Evolutionary conservation across 1,284 basidiomycete genomes (phyloP).

Genomic region (Pascua sp.): DNA sequence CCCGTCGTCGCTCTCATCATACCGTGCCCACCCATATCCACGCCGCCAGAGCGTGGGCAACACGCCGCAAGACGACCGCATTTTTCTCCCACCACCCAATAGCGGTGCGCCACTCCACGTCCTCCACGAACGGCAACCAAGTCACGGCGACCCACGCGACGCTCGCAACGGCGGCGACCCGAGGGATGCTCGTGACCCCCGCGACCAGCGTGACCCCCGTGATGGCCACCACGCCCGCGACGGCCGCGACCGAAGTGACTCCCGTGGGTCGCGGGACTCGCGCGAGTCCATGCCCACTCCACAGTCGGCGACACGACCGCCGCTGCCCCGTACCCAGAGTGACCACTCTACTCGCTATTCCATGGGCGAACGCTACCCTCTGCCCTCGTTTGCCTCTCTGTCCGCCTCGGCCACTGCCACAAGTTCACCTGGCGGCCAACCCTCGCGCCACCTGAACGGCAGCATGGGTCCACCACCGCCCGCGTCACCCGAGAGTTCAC

Average conservation of each 20-base stretch:
- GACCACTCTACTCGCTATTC: not conserved
- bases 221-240: slow-evolving; percentile 15
- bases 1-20: slow-evolving; percentile 9
- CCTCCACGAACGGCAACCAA: slow-evolving; percentile 11
- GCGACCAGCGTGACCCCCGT: slow-evolving; percentile 4
- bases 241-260: slow-evolving; percentile 5
- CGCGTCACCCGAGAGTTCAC: slow-evolving; percentile 10
- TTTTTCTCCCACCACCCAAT: slow-evolving; percentile 19
- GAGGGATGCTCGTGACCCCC: slow-evolving; percentile 4
- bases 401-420: slow-evolving; percentile 9
- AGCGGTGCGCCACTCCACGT: slow-evolving; percentile 14
- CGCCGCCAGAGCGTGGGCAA: slow-evolving; percentile 5
- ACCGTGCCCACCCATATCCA: slow-evolving; percentile 16
- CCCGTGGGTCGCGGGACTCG: slow-evolving; percentile 6
- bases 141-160: not conserved
- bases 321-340: slow-evolving; percentile 13
- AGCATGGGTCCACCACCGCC: slow-evolving; percentile 14
- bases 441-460: not conserved
- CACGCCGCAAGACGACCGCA: not conserved
- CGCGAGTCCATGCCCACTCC: slow-evolving; percentile 2
- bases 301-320: slow-evolving; percentile 2
- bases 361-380: slow-evolving; percentile 4
- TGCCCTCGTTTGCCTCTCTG: slow-evolving; percentile 13
- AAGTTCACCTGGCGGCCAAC: not conserved
- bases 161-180: slow-evolving; percentile 3